phyloP scores from a whole-genome alignment of 495 filamentous ascomycete species.

The Durotheca rogersii region DNA sequence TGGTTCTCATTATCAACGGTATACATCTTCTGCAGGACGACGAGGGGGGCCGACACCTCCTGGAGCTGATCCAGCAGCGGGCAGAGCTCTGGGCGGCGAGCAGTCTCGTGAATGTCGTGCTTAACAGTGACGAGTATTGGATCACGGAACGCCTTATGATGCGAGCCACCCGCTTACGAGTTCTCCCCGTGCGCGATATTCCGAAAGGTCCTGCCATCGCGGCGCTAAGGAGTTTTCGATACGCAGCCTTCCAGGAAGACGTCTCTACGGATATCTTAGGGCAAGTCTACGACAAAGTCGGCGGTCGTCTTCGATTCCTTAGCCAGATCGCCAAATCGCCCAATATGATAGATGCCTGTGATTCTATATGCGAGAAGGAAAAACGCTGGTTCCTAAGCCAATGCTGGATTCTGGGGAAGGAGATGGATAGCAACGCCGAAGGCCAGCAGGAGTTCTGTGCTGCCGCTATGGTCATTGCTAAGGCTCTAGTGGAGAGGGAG shows the following conservation, averaged over 20 bases:
- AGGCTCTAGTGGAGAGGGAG: slow-evolving; percentile 80
- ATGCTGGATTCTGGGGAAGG: slow-evolving; percentile 86
- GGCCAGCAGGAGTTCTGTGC: slow-evolving; percentile 95
- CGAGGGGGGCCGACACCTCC: slow-evolving; percentile 82
- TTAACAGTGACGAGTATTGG: slow-evolving; percentile 98
- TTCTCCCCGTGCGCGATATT: slow-evolving; percentile 78
- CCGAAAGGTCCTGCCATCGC: slow-evolving; percentile 71
- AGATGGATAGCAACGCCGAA: slow-evolving; percentile 99
- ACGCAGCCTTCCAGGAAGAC: slow-evolving; percentile 64
- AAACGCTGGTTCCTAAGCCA: slow-evolving; percentile 94
- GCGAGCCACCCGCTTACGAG: slow-evolving; percentile 87
- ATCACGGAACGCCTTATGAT: slow-evolving; percentile 91
- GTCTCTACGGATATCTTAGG: slow-evolving; percentile 58
- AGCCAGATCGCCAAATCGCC: slow-evolving; percentile 78
- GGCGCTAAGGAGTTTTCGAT: slow-evolving; percentile 74
- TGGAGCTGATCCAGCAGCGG: slow-evolving; percentile 92
- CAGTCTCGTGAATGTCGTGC: slow-evolving; percentile 82
- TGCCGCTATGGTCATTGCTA: slow-evolving; percentile 92
- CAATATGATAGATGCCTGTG: slow-evolving; percentile 76
- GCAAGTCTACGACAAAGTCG: slow-evolving; percentile 78
- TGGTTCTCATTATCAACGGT: slow-evolving; percentile 88
- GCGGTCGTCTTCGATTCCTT: slow-evolving; percentile 84
- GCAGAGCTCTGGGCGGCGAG: slow-evolving; percentile 94
- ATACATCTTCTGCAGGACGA: slow-evolving; percentile 88
- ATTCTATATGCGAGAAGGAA: slow-evolving; percentile 75